Evolutionary conservation across 2,329 filamentous ascomycete genomes (phyloP).

Genomic region (Monosporascus cannonballus): DNA sequence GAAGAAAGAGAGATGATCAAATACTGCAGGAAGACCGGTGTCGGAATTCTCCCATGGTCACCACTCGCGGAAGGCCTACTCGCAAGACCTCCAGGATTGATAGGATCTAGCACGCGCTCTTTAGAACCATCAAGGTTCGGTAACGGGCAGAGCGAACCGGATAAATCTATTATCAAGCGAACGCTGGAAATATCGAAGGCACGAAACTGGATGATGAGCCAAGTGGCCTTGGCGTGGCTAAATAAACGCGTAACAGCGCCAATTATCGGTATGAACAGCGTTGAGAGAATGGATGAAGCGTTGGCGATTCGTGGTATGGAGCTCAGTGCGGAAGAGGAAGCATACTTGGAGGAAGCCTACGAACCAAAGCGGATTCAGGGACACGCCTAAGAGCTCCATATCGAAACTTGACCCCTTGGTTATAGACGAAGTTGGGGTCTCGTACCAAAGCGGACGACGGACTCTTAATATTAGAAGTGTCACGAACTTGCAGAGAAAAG

Average conservation of each 20-base stretch:
- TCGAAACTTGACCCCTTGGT: too few relatives aligned
- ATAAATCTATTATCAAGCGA: background rate
- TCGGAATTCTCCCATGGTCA: constrained; percentile 19
- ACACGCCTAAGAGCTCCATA: background rate
- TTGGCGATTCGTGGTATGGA: background rate
- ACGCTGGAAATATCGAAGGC: background rate
- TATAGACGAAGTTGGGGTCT: too few relatives aligned
- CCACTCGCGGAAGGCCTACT: constrained; percentile 1
- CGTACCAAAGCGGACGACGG: too few relatives aligned
- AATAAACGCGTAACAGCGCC: background rate
- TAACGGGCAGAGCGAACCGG: background rate
- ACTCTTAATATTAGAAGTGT: too few relatives aligned
- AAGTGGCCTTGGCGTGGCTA: constrained; percentile 1
- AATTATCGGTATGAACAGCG: background rate
- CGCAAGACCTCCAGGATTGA: background rate
- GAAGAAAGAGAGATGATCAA: constrained; percentile 44
- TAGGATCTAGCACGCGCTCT: background rate
- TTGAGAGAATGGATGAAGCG: background rate
- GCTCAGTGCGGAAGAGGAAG: background rate
- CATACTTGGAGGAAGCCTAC: constrained; percentile 1
- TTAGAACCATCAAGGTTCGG: background rate
- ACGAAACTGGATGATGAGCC: background rate
- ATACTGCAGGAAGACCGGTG: constrained; percentile 35
- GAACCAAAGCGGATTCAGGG: constrained; percentile 1
- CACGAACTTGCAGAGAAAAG: too few relatives aligned